Evolutionary conservation across 768 basidiomycete genomes (phyloP).

Genomic region (Pleurotus tuber-regium): DNA sequence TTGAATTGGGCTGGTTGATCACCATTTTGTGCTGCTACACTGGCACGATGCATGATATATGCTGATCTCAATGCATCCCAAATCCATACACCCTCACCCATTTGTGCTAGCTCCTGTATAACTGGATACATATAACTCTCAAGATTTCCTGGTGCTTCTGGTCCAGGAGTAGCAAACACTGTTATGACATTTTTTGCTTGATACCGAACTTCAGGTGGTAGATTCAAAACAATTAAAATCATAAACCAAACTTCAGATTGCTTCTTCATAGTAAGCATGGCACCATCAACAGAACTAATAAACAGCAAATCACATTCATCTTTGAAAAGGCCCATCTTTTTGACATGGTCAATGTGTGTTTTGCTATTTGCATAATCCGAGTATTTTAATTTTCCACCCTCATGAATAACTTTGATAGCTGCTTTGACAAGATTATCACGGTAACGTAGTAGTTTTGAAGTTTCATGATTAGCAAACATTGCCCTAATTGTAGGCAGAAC

Average conservation of each 20-base stretch:
- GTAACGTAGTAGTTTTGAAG: slow-evolving; percentile 19
- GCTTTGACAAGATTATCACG: slow-evolving; percentile 20
- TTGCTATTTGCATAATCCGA: slow-evolving; percentile 25
- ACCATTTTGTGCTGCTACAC: slow-evolving; percentile 21
- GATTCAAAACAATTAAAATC: slow-evolving; percentile 20
- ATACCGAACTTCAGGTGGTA: slow-evolving; percentile 21
- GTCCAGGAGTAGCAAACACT: slow-evolving; percentile 24
- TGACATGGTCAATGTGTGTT: slow-evolving; percentile 20
- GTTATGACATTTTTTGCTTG: slow-evolving; percentile 18
- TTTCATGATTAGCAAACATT: slow-evolving; percentile 25
- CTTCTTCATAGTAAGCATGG: slow-evolving; percentile 31
- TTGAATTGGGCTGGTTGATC: slow-evolving; percentile 34
- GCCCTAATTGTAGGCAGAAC: slow-evolving; percentile 23
- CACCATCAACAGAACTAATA: slow-evolving; percentile 25
- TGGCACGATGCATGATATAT: slow-evolving; percentile 20
- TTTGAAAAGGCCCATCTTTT: slow-evolving; percentile 20
- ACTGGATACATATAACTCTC: slow-evolving; percentile 23
- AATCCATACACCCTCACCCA: slow-evolving; percentile 29
- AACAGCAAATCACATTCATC: slow-evolving; percentile 21
- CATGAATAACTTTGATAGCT: slow-evolving; percentile 18
- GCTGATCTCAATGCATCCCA: slow-evolving; percentile 27
- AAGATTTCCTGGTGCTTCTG: slow-evolving; percentile 25
- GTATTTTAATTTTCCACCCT: slow-evolving; percentile 14
- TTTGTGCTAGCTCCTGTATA: slow-evolving; percentile 26
- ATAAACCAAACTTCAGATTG: slow-evolving; percentile 26